Percentiles rank a stretch among this genome's conserved stretches.
Evolutionary conservation across 2,329 filamentous ascomycete genomes (phyloP).

Genomic region (Aureobasidium sp.): DNA sequence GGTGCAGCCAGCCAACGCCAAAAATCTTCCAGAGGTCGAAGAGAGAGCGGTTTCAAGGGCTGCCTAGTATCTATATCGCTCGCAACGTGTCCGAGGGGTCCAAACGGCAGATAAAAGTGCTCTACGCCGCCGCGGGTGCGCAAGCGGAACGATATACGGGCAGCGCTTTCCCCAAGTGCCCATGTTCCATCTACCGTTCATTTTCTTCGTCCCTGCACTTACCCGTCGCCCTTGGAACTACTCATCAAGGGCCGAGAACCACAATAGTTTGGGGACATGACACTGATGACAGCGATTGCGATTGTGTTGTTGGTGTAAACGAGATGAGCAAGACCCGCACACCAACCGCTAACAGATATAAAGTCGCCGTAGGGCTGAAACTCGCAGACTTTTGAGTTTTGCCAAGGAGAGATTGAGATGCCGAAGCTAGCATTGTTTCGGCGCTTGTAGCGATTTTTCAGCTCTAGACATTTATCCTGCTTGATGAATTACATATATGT

Average conservation of each 20-base stretch:
- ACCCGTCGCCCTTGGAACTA: background rate
- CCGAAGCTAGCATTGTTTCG: background rate
- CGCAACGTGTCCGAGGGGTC: background rate
- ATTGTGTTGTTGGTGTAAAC: background rate
- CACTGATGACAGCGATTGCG: background rate
- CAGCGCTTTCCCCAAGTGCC: background rate
- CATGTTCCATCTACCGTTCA: background rate
- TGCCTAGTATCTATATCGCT: background rate
- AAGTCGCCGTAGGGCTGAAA: background rate
- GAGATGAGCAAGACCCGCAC: slow-evolving; percentile 4
- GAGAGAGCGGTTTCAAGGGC: background rate
- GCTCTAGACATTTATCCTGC: background rate
- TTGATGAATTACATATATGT: background rate
- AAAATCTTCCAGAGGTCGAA: background rate
- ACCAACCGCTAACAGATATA: background rate
- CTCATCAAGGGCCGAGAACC: background rate
- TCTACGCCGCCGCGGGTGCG: background rate
- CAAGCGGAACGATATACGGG: background rate
- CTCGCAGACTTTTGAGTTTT: background rate
- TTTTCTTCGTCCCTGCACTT: background rate
- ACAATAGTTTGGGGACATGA: background rate
- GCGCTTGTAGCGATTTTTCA: background rate
- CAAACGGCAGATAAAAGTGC: background rate
- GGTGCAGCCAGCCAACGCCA: background rate
- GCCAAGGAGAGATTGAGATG: background rate